Percentiles rank a stretch among this genome's conserved stretches.
Conservation (phyloP, 2,329 filamentous ascomycete genomes). For the Talaromyces albobiverticillius region DNA sequence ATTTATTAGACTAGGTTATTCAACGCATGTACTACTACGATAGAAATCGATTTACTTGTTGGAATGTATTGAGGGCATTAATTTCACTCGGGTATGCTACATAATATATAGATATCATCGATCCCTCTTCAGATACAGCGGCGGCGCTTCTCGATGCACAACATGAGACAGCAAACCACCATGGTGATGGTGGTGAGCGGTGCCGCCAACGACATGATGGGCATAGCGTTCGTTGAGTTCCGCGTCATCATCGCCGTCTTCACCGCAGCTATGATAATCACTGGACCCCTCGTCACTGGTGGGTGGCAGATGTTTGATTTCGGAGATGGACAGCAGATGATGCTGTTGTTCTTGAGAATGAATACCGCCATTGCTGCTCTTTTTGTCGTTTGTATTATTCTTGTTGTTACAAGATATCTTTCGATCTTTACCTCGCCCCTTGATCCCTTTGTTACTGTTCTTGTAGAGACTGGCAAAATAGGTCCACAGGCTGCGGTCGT, state of each 20-base stretch:
- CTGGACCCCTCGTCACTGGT: constrained; percentile 9
- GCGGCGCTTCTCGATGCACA: constrained; percentile 9
- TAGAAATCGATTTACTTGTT: background rate
- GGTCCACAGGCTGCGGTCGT: constrained; percentile 74
- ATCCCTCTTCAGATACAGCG: constrained; percentile 9
- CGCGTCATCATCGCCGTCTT: constrained; percentile 12
- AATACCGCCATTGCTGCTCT: background rate
- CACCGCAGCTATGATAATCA: constrained; percentile 11
- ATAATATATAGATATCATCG: constrained; percentile 1
- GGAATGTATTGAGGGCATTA: background rate
- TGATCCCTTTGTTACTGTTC: constrained; percentile 98
- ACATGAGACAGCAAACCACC: constrained; percentile 4
- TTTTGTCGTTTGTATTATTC: background rate
- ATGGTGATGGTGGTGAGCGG: background rate
- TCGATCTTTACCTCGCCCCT: constrained; percentile 84
- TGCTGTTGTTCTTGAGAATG: background rate
- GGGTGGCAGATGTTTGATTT: background rate
- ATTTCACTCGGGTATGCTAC: background rate
- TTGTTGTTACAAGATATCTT: constrained; percentile 31
- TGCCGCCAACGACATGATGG: background rate
- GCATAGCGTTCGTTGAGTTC: constrained; percentile 11
- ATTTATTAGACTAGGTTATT: background rate
- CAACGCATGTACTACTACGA: background rate
- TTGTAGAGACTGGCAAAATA: constrained; percentile 91
- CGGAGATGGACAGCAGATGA: background rate